Evolutionary conservation across 2,329 filamentous ascomycete genomes (phyloP).

Genomic region (Hyphodiscus sp.): DNA sequence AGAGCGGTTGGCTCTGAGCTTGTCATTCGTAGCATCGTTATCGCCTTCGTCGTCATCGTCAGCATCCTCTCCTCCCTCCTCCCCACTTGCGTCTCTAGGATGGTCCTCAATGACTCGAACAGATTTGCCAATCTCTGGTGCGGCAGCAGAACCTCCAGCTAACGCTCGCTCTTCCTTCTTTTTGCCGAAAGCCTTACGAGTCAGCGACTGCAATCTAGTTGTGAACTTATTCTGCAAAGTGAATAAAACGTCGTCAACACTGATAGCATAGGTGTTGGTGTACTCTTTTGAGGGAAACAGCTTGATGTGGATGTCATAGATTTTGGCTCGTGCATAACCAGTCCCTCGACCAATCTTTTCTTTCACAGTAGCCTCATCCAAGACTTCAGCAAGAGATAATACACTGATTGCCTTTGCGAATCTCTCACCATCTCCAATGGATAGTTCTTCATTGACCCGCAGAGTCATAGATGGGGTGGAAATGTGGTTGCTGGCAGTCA

Average conservation of each 20-base stretch:
- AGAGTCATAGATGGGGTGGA: conserved; percentile 89
- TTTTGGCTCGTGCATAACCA: conserved; percentile 66
- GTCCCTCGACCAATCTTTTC: conserved; percentile 72
- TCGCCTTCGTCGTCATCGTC: conserved; percentile 49
- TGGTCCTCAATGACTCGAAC: conserved; percentile 49
- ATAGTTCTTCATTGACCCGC: conserved; percentile 65
- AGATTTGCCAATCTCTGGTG: conserved; percentile 68
- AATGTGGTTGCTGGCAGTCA: conserved; percentile 88
- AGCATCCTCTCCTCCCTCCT: conserved; percentile 44
- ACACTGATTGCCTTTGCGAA: conserved; percentile 92
- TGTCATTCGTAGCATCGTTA: conserved; percentile 68
- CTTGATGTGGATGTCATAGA: conserved; percentile 73
- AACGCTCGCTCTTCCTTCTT: conserved; percentile 59
- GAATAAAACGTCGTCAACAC: conserved; percentile 65
- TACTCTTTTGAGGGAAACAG: conserved; percentile 87
- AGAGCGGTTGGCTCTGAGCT: conserved; percentile 66
- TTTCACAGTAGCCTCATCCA: conserved; percentile 73
- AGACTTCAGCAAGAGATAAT: conserved; percentile 73
- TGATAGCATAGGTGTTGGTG: conserved; percentile 76
- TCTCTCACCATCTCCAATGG: conserved; percentile 59
- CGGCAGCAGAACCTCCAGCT: conserved; percentile 55
- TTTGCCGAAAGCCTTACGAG: conserved; percentile 74
- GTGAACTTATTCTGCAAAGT: conserved; percentile 79
- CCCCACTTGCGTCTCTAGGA: conserved; percentile 34
- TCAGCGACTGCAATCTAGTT: conserved; percentile 60